Evolutionary conservation across 768 basidiomycete genomes (phyloP).

Genomic region (Amanita pseudoporphyria): DNA sequence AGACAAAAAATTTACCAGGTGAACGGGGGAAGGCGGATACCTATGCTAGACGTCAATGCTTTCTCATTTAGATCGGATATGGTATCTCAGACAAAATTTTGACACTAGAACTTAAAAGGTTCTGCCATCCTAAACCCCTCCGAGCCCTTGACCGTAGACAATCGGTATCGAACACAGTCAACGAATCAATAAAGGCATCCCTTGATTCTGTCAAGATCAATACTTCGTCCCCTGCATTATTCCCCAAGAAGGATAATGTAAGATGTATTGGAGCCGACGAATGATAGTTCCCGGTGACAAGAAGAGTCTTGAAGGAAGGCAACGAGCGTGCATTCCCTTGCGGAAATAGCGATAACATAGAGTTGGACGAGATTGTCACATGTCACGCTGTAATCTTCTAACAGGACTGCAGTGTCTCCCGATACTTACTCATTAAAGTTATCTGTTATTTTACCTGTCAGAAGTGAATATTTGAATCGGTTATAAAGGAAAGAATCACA

Average conservation of each 20-base stretch:
- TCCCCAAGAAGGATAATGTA: slow-evolving; percentile 37
- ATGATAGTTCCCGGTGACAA: slow-evolving; percentile 55
- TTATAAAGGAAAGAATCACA: no score
- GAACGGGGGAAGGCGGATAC: slow-evolving; percentile 53
- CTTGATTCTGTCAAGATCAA: slow-evolving; percentile 51
- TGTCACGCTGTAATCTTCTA: no score
- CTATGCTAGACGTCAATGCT: neutral
- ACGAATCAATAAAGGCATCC: slow-evolving; percentile 26
- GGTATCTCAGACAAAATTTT: slow-evolving; percentile 40
- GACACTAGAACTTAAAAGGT: slow-evolving; percentile 28
- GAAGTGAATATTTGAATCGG: no score
- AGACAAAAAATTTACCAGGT: slow-evolving; percentile 38
- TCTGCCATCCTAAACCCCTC: slow-evolving; percentile 18
- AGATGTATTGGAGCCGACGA: slow-evolving; percentile 65
- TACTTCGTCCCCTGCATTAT: slow-evolving; percentile 21
- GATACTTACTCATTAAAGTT: no score
- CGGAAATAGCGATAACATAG: slow-evolving; percentile 27
- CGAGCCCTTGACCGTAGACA: slow-evolving; percentile 39
- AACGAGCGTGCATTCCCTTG: slow-evolving; percentile 29
- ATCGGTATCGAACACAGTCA: slow-evolving; percentile 42
- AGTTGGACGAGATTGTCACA: neutral
- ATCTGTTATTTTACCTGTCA: no score
- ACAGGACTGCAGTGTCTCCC: no score
- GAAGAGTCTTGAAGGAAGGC: slow-evolving; percentile 48
- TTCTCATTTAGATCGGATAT: neutral